phyloP scores from a whole-genome alignment of 805 yeast genomes.

The Candida silvatica region DNA sequence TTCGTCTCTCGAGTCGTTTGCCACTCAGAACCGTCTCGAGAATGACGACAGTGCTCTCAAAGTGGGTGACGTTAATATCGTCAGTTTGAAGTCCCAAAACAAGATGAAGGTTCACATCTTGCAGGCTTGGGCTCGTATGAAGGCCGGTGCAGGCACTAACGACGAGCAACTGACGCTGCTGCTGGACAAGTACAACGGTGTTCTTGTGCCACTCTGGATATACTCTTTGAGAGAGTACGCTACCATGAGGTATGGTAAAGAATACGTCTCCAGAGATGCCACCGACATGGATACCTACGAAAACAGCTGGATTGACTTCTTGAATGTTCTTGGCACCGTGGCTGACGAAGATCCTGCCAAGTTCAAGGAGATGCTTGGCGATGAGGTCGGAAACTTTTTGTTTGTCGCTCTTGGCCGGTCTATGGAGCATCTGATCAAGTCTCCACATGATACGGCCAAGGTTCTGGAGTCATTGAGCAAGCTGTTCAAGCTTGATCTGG shows the following conservation, averaged over 20 bases:
- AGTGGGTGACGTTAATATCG: slow-evolving; percentile 48
- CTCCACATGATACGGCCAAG: slow-evolving; percentile 16
- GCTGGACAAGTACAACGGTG: slow-evolving; percentile 45
- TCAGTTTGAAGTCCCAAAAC: slow-evolving; percentile 36
- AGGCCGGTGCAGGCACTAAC: slow-evolving; percentile 21
- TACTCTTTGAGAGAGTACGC: slow-evolving; percentile 68
- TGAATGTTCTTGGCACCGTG: slow-evolving; percentile 64
- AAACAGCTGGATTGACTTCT: slow-evolving; percentile 66
- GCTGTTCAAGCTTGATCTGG: slow-evolving; percentile 46
- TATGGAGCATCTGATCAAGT: slow-evolving; percentile 57
- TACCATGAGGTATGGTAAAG: slow-evolving; percentile 44
- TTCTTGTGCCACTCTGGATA: slow-evolving; percentile 75
- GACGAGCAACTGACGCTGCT: slow-evolving; percentile 40
- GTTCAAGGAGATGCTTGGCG: slow-evolving; percentile 40
- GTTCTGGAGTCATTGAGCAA: slow-evolving; percentile 45
- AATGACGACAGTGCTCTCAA: slow-evolving; percentile 28
- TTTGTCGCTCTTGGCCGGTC: slow-evolving; percentile 80
- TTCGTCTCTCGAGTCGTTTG: slow-evolving; percentile 54
- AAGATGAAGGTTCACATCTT: slow-evolving; percentile 52
- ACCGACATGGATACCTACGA: slow-evolving; percentile 39
- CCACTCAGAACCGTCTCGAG: slow-evolving; percentile 13
- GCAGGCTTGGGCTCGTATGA: slow-evolving; percentile 59
- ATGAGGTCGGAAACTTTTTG: slow-evolving; percentile 57
- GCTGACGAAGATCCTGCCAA: slow-evolving; percentile 40
- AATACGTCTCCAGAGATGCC: slow-evolving; percentile 31